Percentiles rank a stretch among this genome's conserved stretches.
Conservation (phyloP, 768 basidiomycete genomes). For the Lentinus brumalis region DNA sequence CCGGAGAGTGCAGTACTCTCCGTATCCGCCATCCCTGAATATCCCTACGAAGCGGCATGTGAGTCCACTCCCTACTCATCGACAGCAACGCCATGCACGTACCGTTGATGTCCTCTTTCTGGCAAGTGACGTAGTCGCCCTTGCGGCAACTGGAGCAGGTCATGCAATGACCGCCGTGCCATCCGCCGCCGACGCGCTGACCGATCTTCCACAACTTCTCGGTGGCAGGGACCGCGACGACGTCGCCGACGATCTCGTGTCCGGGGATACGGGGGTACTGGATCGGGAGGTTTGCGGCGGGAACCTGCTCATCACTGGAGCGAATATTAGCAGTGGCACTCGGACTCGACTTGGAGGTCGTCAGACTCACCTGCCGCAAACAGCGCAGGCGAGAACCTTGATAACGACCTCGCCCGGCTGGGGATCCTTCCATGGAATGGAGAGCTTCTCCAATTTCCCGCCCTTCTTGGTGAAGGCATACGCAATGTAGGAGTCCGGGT, state of each 20-base stretch:
- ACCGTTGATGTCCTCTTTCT: constrained; percentile 26
- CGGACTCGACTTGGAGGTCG: neutral
- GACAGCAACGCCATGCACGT: neutral
- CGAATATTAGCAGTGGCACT: neutral
- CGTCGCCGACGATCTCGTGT: constrained; percentile 33
- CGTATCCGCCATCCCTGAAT: constrained; percentile 29
- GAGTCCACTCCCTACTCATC: neutral
- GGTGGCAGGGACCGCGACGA: constrained; percentile 24
- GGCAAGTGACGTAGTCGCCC: constrained; percentile 30
- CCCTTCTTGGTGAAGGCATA: constrained; percentile 23
- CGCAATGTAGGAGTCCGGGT: constrained; percentile 22
- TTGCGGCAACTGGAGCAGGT: constrained; percentile 27
- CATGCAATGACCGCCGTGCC: constrained; percentile 31
- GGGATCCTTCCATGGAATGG: constrained; percentile 25
- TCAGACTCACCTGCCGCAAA: constrained; percentile 26
- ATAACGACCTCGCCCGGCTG: constrained; percentile 23
- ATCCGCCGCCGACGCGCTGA: constrained; percentile 34
- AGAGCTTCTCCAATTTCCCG: constrained; percentile 20
- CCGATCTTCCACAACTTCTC: constrained; percentile 29
- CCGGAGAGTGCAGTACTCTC: constrained; percentile 29
- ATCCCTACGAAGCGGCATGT: constrained; percentile 19
- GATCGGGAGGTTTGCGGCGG: neutral
- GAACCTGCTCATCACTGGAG: neutral
- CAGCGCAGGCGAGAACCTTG: constrained; percentile 30
- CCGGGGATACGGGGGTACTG: constrained; percentile 27